Evolutionary conservation across 1,284 basidiomycete genomes (phyloP), one percentile per base, ranked within the genome.

Genomic region (Marasmius oreades): DNA sequence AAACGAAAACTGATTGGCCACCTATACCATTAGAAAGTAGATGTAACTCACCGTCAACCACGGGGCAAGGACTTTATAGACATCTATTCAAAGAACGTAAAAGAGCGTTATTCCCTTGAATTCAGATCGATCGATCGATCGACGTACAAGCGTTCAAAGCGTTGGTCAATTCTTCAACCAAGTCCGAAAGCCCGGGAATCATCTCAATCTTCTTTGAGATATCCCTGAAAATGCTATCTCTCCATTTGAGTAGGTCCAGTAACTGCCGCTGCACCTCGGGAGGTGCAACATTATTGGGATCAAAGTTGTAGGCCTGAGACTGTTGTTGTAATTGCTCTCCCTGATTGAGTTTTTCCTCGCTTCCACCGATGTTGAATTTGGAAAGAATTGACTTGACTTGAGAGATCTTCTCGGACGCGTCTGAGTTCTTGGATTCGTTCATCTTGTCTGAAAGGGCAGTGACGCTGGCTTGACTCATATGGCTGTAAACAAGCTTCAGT

Each of bases 401-500:
- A 22, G 63, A 60, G 10, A 79, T 60, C 31, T 78, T 63, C 36
- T 69, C n/a, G n/a, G n/a, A n/a, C n/a, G n/a, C n/a, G n/a, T n/a
- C n/a, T n/a, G n/a, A n/a, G n/a, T n/a, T n/a, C n/a, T n/a, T 62
- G 43, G 70, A 77, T 63, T 81, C 70, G 61, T 79, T 73, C 75
- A 93, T 84, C 62, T 88, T 85, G 63, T 84, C 78, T 55, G 82
- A 81, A 16, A 94, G 80, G 61, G 93, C 91, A 0, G 88, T 88
- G 5, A 95, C 88, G 55, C 89, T 91, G 3, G 90, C 85, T 70
- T 92, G 81, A 64, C 81, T 84, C 60, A 85, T 56, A 63, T 84
- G 77, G 58, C 81, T 83, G 61, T n/a, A 56, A 53, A 22, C 55
- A 45, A 3, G 8, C 23, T 55, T 59, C 20, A 45, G 6, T 18